phyloP scores from a whole-genome alignment of 1,139 yeast species.

The Suhomyces wounanorum region DNA sequence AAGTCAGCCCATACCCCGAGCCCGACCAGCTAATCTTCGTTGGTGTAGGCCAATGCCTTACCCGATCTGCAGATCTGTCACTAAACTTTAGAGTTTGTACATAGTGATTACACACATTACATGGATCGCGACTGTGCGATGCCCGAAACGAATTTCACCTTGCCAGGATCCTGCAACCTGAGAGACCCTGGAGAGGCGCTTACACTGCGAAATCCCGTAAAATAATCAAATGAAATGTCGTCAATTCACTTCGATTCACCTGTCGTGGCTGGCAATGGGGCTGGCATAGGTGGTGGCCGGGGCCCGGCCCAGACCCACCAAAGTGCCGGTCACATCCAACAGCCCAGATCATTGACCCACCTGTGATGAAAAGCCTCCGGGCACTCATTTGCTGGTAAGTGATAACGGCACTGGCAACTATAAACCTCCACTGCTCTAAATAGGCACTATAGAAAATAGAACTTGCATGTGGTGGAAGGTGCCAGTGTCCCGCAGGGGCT shows the following conservation, averaged over 20 bases:
- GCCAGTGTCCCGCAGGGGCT: too few species aligned
- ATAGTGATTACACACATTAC: constrained; percentile 1
- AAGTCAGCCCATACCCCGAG: not conserved
- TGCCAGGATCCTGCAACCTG: not conserved
- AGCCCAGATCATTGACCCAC: not conserved
- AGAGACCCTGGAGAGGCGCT: not conserved
- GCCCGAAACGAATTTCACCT: not conserved
- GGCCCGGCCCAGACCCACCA: too few species aligned
- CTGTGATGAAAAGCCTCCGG: not conserved
- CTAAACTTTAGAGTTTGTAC: constrained; percentile 4
- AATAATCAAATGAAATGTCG: not conserved
- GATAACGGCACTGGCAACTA: not conserved
- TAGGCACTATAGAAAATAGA: not conserved
- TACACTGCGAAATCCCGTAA: not conserved
- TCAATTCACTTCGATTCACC: not conserved
- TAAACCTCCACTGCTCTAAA: not conserved
- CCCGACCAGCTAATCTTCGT: constrained; percentile 1
- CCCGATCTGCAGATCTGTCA: constrained; percentile 3
- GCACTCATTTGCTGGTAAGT: not conserved
- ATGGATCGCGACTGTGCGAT: constrained; percentile 1
- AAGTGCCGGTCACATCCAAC: not conserved
- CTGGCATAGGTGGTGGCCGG: not conserved
- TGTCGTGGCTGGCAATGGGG: not conserved
- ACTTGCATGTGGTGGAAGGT: constrained; percentile 2
- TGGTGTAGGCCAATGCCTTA: constrained; percentile 1